A percentile compares a stretch with the other conserved stretches of the same genome.
phyloP scores from a whole-genome alignment of 2,329 filamentous ascomycete genomes.

The Zopfia rhizophila region DNA sequence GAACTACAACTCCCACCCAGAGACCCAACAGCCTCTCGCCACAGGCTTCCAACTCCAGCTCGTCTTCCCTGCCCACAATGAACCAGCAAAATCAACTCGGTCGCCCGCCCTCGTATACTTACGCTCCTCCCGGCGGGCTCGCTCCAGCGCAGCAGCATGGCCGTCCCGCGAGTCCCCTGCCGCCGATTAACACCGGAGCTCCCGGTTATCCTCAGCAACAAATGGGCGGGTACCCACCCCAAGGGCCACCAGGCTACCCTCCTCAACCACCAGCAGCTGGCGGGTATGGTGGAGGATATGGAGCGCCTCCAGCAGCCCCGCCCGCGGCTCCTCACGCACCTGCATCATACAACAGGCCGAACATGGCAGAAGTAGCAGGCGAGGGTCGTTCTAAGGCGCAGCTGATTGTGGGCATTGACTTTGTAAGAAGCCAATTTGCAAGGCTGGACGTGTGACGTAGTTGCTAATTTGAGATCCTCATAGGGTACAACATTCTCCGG shows the following conservation, averaged over 20 bases:
- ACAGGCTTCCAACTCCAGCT: slow-evolving; percentile 51
- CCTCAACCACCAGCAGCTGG: slow-evolving; percentile 47
- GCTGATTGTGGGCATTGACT: slow-evolving; percentile 98
- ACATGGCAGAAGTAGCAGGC: slow-evolving; percentile 78
- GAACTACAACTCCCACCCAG: slow-evolving; percentile 51
- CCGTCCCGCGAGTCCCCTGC: slow-evolving; percentile 65
- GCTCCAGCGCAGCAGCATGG: slow-evolving; percentile 52
- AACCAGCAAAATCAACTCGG: slow-evolving; percentile 66
- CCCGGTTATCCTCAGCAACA: slow-evolving; percentile 61
- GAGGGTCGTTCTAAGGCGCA: slow-evolving; percentile 93
- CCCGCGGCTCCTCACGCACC: slow-evolving; percentile 45
- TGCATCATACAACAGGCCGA: slow-evolving; percentile 43
- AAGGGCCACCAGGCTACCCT: slow-evolving; percentile 53
- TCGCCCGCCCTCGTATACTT: slow-evolving; percentile 72
- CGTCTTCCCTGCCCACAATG: slow-evolving; percentile 59
- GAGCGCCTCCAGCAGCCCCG: slow-evolving; percentile 35
- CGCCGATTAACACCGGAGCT: slow-evolving; percentile 65
- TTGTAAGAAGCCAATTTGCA: slow-evolving; percentile 67
- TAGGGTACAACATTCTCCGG: slow-evolving; percentile 98
- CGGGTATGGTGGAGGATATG: slow-evolving; percentile 41
- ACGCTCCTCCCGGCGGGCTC: slow-evolving; percentile 56
- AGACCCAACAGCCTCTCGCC: slow-evolving; percentile 53
- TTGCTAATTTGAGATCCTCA: slow-evolving; percentile 24
- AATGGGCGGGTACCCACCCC: slow-evolving; percentile 60
- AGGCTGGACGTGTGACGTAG: slow-evolving; percentile 47